Percentiles rank a stretch among this genome's conserved stretches.
phyloP scores from a whole-genome alignment of 331 rosid species.

The Phaseolus coccineus region DNA sequence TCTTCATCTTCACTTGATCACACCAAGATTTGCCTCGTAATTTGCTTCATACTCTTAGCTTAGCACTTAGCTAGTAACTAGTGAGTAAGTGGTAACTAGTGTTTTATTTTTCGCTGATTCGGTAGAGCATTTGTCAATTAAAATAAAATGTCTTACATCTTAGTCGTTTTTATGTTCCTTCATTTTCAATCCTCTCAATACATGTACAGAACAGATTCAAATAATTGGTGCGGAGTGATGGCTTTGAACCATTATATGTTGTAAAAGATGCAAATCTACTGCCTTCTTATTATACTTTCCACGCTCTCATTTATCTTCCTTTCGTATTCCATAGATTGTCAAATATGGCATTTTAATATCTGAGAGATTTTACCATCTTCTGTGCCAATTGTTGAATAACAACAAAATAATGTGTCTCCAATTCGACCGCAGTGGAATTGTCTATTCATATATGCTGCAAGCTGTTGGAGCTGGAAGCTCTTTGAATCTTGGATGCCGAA shows the following conservation, averaged over 20 bases:
- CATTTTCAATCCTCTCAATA: conserved; percentile 8
- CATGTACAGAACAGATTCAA: conserved; percentile 40
- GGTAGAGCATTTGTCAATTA: conserved; percentile 45
- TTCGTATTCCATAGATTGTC: too few species aligned
- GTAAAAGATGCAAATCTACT: conserved; percentile 1
- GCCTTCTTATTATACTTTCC: not conserved
- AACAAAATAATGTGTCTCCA: not conserved
- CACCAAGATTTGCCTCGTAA: conserved; percentile 33
- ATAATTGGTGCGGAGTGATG: conserved; percentile 21
- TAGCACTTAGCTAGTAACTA: not conserved
- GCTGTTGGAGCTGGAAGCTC: too few species aligned
- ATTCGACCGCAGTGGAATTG: not conserved
- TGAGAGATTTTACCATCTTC: not conserved
- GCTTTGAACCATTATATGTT: conserved; percentile 36
- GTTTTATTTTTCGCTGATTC: conserved; percentile 30
- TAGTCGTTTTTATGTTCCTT: conserved; percentile 41
- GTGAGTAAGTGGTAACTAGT: conserved; percentile 25
- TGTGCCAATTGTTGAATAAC: not conserved
- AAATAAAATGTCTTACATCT: conserved; percentile 32
- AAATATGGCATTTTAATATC: too few species aligned
- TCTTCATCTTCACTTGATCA: conserved; percentile 24
- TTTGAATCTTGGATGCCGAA: not conserved
- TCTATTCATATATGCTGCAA: conserved; percentile 9
- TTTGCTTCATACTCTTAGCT: conserved; percentile 39
- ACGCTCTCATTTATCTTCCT: too few species aligned